phyloP scores from a whole-genome alignment of 2,329 filamentous ascomycete genomes.

The Leptographium lundbergii region DNA sequence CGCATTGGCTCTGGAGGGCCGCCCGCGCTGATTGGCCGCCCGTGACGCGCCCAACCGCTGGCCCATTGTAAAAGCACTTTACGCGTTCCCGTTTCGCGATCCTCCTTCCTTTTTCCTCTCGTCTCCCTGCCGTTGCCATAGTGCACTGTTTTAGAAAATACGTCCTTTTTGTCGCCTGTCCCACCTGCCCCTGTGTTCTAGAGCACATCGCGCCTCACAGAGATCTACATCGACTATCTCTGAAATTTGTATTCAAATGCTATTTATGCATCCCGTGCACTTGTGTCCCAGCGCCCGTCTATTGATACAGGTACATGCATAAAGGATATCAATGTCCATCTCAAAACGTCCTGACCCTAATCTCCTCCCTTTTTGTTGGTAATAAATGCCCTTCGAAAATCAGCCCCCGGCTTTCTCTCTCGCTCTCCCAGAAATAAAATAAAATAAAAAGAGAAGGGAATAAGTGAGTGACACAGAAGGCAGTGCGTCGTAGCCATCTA shows the following conservation, averaged over 20 bases:
- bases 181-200: not conserved
- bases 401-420: not conserved
- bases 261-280: conserved; percentile 1
- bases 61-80: conserved; percentile 3
- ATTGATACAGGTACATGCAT: conserved; percentile 2
- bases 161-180: not conserved
- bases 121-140: not conserved
- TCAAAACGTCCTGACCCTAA: not conserved
- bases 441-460: not conserved
- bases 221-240: not conserved
- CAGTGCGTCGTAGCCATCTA: not conserved
- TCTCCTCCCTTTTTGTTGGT: not conserved
- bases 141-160: too few species aligned
- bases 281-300: not conserved
- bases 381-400: not conserved
- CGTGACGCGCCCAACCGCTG: conserved; percentile 1
- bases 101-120: not conserved
- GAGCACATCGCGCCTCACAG: not conserved
- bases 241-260: not conserved
- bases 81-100: too few species aligned
- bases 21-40: conserved; percentile 3
- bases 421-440: not conserved
- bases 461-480: not conserved
- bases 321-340: not conserved
- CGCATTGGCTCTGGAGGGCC: not conserved